A percentile compares a stretch with the other conserved stretches of the same genome.
These are phyloP conservation scores for Russula lepida DNA, from an alignment of 768 basidiomycete species.

Conservation along the genomic window DNA sequence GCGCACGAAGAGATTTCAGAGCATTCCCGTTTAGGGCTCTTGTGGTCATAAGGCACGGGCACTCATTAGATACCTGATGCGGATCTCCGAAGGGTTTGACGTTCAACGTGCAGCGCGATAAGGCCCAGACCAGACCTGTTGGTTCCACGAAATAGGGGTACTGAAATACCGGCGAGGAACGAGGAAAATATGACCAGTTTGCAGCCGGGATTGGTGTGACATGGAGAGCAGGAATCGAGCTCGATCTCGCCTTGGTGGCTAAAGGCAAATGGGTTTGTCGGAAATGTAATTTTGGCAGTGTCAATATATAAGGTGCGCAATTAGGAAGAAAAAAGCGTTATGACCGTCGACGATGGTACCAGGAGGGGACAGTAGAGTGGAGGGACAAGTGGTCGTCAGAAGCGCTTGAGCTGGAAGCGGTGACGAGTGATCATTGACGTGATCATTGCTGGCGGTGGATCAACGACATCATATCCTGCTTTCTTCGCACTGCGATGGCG, in stretches of 20 bases:
- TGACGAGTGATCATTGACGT: conserved; percentile 10
- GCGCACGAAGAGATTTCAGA: background rate
- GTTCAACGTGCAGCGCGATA: background rate
- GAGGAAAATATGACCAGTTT: background rate
- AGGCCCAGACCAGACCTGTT: background rate
- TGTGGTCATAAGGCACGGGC: background rate
- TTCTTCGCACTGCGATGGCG: conserved; percentile 6
- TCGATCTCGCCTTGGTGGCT: background rate
- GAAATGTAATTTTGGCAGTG: background rate
- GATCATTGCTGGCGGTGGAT: background rate
- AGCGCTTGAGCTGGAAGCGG: conserved; percentile 3
- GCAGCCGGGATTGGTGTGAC: background rate
- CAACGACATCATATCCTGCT: background rate
- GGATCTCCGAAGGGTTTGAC: background rate
- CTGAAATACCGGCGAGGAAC: background rate
- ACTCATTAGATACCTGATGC: background rate
- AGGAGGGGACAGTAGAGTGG: background rate
- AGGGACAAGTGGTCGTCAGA: background rate
- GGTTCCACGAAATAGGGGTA: background rate
- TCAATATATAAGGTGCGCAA: background rate
- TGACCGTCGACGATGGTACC: background rate
- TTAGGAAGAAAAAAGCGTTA: background rate
- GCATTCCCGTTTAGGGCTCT: background rate
- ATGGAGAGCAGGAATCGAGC: background rate
- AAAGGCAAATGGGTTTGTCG: background rate